Conservation (phyloP, 202 grass and related monocot species). For the Cymbopogon flexuosus region DNA sequence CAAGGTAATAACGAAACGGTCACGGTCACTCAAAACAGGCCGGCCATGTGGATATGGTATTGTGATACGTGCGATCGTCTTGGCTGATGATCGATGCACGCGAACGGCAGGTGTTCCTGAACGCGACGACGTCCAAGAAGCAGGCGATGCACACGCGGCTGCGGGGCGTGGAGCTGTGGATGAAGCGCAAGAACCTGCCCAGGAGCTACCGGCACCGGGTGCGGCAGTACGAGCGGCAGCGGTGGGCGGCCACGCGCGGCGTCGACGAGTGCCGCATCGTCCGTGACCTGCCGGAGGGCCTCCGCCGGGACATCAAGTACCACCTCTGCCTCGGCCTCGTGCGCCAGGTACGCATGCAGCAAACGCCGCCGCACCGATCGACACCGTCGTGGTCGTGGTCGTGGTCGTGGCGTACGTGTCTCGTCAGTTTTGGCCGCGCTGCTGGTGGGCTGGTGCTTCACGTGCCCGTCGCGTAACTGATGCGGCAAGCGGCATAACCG, state of each 20-base stretch:
- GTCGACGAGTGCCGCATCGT: slow-evolving; percentile 73
- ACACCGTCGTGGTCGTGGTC: no score
- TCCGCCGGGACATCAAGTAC: slow-evolving; percentile 86
- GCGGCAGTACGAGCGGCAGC: slow-evolving; percentile 70
- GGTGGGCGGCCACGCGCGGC: slow-evolving; percentile 80
- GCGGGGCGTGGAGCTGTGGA: slow-evolving; percentile 71
- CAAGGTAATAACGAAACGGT: slow-evolving; percentile 41
- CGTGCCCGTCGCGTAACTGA: not conserved
- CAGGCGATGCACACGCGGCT: slow-evolving; percentile 76
- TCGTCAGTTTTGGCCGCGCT: not conserved
- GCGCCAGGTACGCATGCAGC: slow-evolving; percentile 39
- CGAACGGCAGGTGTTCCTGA: slow-evolving; percentile 64
- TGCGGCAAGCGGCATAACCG: not conserved
- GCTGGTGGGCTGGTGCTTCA: not conserved
- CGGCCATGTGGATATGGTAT: no score
- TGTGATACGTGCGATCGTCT: not conserved
- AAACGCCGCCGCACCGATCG: not conserved
- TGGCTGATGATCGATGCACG: not conserved
- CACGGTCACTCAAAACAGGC: not conserved
- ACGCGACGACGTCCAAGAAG: slow-evolving; percentile 91
- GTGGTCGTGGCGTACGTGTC: no score
- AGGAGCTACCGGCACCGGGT: slow-evolving; percentile 61
- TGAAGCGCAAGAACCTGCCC: slow-evolving; percentile 73
- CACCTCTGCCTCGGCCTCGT: slow-evolving; percentile 88
- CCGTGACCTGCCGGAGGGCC: slow-evolving; percentile 67